Evolutionary conservation across 208 protist genomes (phyloP), one percentile per base, ranked within the genome.

Genomic region (Crithidia fasciculata): DNA sequence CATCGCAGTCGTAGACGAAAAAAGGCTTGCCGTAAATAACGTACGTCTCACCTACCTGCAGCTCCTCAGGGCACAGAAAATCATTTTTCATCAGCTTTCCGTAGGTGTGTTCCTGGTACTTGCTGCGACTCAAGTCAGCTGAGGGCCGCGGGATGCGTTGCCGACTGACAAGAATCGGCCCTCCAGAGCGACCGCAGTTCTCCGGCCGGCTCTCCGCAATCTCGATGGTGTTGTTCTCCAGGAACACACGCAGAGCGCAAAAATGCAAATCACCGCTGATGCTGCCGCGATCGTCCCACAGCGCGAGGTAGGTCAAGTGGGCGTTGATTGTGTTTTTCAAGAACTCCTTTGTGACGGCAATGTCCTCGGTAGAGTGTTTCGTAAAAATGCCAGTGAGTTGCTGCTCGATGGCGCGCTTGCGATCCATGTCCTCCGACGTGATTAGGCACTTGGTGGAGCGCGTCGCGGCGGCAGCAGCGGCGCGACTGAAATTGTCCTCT

Each of bases 221-320:
- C 69, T 97, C 93, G 59, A 97, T 75, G 13, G 83, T 78, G 55
- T 86, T 78, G 72, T 96, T 94, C 55, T 96, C 89, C 49, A 95
- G 71, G 65, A 85, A 96, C 5, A 96, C 60, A 9, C 89, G 79
- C 43, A 96, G 80, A 3, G 87, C 79, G 69, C 90, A 92, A 72
- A 86, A 88, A 68, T 88, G 91, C 57, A 95, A 69, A 73, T 97
- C 93, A 5, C 93, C 93, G 57, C 85, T 90, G 40, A 92, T 47
- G 65, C 76, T 92, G 60, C 83, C 87, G 49, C 93, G 87, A 72
- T 97, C 93, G 77, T 97, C 93, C 93, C 93, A 97, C 36, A 96
- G 69, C n/a, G 91, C 91, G 18, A 87, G 47, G 59, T 92, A 97
- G 3, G 88, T 89, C 18, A 97, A 81, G 43, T 96, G 91, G 52